A percentile compares a stretch with the other conserved stretches of the same genome.
Evolutionary conservation across 208 protist genomes (phyloP).

Genomic region (Leptomonas seymouri): DNA sequence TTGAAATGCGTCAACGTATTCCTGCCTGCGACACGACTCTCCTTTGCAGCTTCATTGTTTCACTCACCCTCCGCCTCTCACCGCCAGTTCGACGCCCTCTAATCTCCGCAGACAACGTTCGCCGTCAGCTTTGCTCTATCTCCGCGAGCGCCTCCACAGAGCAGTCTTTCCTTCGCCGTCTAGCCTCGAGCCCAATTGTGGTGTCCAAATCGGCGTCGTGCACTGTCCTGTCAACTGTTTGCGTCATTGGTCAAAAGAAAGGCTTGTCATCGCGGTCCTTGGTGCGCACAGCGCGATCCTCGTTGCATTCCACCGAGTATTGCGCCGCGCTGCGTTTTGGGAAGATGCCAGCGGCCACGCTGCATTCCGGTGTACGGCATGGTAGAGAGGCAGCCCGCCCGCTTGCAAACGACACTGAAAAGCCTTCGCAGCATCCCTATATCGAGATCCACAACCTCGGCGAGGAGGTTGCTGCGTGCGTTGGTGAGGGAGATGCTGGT

Average conservation of each 20-base stretch:
- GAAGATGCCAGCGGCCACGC: conserved; percentile 29
- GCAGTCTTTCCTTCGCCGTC: neutral
- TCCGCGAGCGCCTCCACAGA: neutral
- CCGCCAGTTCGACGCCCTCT: neutral
- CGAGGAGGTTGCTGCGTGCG: conserved; percentile 13
- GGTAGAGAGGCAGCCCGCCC: neutral
- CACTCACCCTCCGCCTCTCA: neutral
- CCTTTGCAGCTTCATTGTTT: neutral
- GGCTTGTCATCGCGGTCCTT: neutral
- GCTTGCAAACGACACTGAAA: neutral
- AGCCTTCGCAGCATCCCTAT: neutral
- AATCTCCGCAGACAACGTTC: neutral
- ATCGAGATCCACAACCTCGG: conserved; percentile 24
- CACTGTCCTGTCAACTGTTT: neutral
- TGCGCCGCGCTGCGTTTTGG: conserved; percentile 5
- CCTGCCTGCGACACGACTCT: neutral
- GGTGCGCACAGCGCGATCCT: neutral
- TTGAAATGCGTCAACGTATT: conserved; percentile 6
- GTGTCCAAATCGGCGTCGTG: neutral
- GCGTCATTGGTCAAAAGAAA: neutral
- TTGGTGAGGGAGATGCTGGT: too few species aligned
- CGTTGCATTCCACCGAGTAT: neutral
- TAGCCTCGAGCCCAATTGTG: neutral
- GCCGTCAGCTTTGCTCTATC: neutral
- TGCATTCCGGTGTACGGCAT: conserved; percentile 32